Evolutionary conservation across 169 alveolate species (phyloP).

Genomic region (Babesia bigemina): DNA sequence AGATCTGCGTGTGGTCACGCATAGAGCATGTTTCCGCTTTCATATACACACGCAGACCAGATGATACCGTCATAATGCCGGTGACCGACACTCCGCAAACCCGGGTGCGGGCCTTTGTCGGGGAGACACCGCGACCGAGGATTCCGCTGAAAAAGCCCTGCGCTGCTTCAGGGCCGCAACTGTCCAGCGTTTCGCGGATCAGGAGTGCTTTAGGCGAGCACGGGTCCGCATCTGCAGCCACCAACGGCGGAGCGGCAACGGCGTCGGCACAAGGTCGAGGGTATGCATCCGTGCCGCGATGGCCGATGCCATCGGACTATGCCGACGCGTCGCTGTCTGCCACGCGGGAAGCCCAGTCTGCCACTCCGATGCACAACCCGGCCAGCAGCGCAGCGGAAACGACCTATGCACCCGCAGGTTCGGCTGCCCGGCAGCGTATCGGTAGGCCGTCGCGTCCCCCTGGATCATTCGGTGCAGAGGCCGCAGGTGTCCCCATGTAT

Average conservation of each 20-base stretch:
- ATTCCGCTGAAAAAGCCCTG: constrained; percentile 5
- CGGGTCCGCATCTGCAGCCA: background rate
- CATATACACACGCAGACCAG: background rate
- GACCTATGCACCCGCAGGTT: background rate
- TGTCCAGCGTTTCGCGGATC: constrained; percentile 6
- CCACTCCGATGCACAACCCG: constrained; percentile 5
- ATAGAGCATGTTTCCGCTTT: too few relatives aligned
- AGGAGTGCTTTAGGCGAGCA: background rate
- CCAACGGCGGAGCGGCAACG: background rate
- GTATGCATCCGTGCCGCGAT: constrained; percentile 23
- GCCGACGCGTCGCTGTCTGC: background rate
- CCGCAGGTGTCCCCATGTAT: constrained; percentile 10
- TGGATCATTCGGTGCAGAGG: background rate
- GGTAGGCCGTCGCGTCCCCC: background rate
- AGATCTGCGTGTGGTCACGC: too few relatives aligned
- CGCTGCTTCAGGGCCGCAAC: background rate
- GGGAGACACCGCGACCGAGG: constrained; percentile 41
- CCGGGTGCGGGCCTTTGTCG: constrained; percentile 33
- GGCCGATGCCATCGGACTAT: constrained; percentile 18
- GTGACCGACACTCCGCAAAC: constrained; percentile 28
- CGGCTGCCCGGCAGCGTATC: constrained; percentile 15
- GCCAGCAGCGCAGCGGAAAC: background rate
- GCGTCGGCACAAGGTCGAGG: constrained; percentile 2
- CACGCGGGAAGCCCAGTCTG: constrained; percentile 2
- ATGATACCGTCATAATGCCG: constrained; percentile 3